Evolutionary conservation across 441 rosid genomes (phyloP), one percentile per base, ranked within the genome.

Genomic region (Adansonia gregorii): DNA sequence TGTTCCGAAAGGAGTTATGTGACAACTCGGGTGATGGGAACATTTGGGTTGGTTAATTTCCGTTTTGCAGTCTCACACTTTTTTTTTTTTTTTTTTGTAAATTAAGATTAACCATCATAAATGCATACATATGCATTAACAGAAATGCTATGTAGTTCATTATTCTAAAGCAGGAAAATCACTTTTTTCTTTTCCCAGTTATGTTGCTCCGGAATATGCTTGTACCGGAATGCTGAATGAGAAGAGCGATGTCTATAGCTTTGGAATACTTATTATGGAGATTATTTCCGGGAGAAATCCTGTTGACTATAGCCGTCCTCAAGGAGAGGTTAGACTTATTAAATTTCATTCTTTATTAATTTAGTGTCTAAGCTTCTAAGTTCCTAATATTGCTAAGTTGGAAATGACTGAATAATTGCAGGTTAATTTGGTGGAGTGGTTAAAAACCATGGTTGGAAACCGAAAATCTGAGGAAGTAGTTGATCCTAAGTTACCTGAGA

Each of bases 191-290:
- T 83, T 78, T 56, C 72, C 67, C 73, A 95, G 99, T 41, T 95
- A 95, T 79, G 98, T 95, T 45, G 99, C 98, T 9, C 98, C 99
- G 3, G 99, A 95, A 77, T 95, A 95, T 89, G 99, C 99, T 81
- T 95, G 97, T 85, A 95, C 98, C 0, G 99, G 99, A 78, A 91
- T 92, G 99, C 83, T 95, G 78, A 95, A 88, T 51, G 99, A 95
- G 84, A 95, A 92, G 78, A 95, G 99, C 75, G 99, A 95, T 77
- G 80, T 92, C 52, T 95, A 95, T 83, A 95, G 99, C 84, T 94
- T 95, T 10, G 99, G 99, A 69, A 89, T 95, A 76, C 91, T 63
- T 66, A 88, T 91, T 55, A 95, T 95, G 99, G 99, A 95, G 88
- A 82, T 92, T 68, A 91, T 95, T 64, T 81, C 97, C 0, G 97